Evolutionary conservation across 2,329 filamentous ascomycete species (phyloP), one percentile per base, ranked within the genome.

Genomic region (Epichloe hybrida): DNA sequence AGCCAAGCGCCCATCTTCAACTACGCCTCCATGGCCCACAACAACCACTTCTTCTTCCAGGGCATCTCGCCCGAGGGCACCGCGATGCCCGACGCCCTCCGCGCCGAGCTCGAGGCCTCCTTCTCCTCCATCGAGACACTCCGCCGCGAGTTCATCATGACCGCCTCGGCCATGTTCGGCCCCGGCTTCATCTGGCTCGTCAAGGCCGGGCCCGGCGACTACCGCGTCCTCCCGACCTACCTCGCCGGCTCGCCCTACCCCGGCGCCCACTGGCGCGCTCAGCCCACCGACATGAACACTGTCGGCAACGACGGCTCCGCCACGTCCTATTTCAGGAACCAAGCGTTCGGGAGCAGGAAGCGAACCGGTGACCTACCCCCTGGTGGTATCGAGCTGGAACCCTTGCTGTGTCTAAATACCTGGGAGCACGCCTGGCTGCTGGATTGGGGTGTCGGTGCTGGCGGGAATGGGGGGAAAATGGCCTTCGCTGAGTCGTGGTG

Each of bases 171-270:
- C 71, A 96, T 97, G 89, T 97, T 98, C 72, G 93, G 91, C 50
- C 90, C 91, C 0, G 93, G 93, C 57, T 97, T 94, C 70, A 86
- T 97, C 64, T 98, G 93, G 93, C 83, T 98, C 54, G 86, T 96
- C 62, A 80, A 80, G 68, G 64, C 61, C 58, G 67, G 62, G 50
- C 62, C 66, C 53, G 60, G 58, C 63, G 73, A 72, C 59, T 75
- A 74, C 70, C 81, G 83, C 61, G 78, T 98, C 62, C 76, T 98
- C 52, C 77, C 81, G 59, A 98, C 93, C 52, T 98, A 97, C 73
- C 80, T 90, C 54, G 90, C 91, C 52, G 93, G 93, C 52, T 87
- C 86, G 7, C 93, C 93, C 4, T 93, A 91, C 68, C 80, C 86
- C 3, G 83, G 80, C 55, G 91, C 90, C 36, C 87, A 95, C 71